Percentiles rank a stretch among this genome's conserved stretches.
These are phyloP conservation scores for Epichloe hybrida DNA, from an alignment of 2,329 filamentous ascomycete species.

Conservation along the genomic window DNA sequence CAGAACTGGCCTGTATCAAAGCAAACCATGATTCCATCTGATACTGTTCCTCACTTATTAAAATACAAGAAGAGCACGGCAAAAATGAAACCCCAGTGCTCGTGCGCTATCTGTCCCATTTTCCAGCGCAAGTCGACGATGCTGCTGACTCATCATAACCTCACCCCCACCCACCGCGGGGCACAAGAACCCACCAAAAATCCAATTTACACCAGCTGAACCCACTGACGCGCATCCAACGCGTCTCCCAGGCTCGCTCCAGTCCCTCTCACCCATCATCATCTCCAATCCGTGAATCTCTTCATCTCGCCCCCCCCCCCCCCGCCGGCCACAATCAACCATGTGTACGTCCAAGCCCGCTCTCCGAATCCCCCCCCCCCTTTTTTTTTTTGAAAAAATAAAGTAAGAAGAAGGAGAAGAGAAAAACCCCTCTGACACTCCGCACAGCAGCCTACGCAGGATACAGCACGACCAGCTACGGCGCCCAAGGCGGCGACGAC, in stretches of 20 bases:
- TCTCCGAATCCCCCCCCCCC: background rate
- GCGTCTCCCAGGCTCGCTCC: constrained; percentile 2
- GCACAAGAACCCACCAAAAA: background rate
- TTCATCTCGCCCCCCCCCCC: background rate
- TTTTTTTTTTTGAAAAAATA: too few species aligned
- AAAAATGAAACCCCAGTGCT: too few species aligned
- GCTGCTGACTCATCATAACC: background rate
- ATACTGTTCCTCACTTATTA: too few species aligned
- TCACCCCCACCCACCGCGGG: too few species aligned
- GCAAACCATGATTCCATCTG: too few species aligned
- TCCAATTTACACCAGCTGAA: constrained; percentile 7
- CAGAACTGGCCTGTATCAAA: too few species aligned
- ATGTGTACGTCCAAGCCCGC: constrained; percentile 20
- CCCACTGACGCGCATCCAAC: constrained; percentile 6
- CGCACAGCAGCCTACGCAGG: constrained; percentile 34
- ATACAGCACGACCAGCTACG: constrained; percentile 33
- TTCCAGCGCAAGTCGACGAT: too few species aligned
- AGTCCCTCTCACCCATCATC: background rate
- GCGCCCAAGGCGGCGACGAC: constrained; percentile 43
- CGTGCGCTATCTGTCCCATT: too few species aligned
- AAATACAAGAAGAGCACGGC: too few species aligned
- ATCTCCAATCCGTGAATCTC: constrained; percentile 1
- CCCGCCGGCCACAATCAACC: constrained; percentile 6
- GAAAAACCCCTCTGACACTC: constrained; percentile 2
- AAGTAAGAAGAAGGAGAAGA: too few species aligned